These are phyloP conservation scores for Botryotinia convoluta DNA, from an alignment of 2,329 filamentous ascomycete genomes.

Conservation along the genomic window DNA sequence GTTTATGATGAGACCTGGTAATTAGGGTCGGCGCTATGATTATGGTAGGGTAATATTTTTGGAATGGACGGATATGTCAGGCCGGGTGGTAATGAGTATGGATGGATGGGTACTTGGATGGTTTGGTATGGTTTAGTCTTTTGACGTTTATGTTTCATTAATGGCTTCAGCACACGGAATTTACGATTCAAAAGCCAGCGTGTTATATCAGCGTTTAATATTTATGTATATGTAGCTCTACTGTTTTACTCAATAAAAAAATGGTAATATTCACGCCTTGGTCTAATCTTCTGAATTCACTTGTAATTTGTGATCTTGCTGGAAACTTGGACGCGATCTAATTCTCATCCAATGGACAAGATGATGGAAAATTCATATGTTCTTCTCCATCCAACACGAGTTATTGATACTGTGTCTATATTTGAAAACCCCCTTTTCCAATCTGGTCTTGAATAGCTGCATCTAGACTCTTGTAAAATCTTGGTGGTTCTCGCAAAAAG, in stretches of 20 bases:
- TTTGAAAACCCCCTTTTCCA: neutral
- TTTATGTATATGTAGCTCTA: neutral
- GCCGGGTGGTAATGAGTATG: neutral
- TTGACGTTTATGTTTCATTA: neutral
- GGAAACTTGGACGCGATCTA: too few relatives aligned
- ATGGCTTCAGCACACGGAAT: neutral
- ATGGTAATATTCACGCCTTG: neutral
- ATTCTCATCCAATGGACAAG: neutral
- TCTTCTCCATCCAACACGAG: neutral
- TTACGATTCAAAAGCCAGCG: neutral
- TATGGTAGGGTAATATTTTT: slow-evolving; percentile 42
- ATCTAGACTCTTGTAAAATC: neutral
- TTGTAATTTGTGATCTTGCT: neutral
- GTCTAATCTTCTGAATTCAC: neutral
- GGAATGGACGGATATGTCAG: slow-evolving; percentile 61
- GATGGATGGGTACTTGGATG: neutral
- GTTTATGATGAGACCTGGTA: slow-evolving; percentile 12
- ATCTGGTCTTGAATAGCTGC: neutral
- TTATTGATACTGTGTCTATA: neutral
- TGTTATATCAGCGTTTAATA: neutral
- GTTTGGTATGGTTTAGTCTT: neutral
- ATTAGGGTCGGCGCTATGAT: neutral
- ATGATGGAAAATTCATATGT: too few relatives aligned
- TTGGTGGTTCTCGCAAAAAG: neutral
- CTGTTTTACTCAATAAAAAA: neutral